phyloP scores from a whole-genome alignment of 371 early-diverging fungal genomes.

The Basidiobolus heterosporus region DNA sequence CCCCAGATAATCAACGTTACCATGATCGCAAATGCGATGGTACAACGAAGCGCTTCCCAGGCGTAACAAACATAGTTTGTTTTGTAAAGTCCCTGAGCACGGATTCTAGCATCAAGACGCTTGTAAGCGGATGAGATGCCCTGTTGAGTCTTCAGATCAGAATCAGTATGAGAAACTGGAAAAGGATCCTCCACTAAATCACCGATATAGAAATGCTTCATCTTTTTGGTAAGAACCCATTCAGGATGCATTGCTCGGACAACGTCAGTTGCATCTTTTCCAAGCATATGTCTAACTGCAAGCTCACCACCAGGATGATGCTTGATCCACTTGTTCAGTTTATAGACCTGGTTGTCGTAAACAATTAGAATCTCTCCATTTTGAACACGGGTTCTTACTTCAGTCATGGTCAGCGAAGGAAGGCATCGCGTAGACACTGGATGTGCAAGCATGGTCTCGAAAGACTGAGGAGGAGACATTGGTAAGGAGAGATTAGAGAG shows the following conservation, averaged over 20 bases:
- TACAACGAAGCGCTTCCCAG: slow-evolving; percentile 51
- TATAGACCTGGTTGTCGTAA: slow-evolving; percentile 66
- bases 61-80: slow-evolving; percentile 63
- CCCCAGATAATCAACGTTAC: slow-evolving; percentile 49
- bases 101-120: slow-evolving; percentile 9
- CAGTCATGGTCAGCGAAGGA: too few species aligned
- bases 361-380: slow-evolving; percentile 54
- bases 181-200: slow-evolving; percentile 22
- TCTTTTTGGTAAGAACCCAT: slow-evolving; percentile 48
- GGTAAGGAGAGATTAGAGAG: too few species aligned
- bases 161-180: not conserved
- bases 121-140: not conserved
- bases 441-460: too few species aligned
- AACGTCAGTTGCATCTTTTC: slow-evolving; percentile 84
- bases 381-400: not conserved
- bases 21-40: slow-evolving; percentile 31
- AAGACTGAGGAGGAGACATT: too few species aligned
- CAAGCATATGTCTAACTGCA: slow-evolving; percentile 65
- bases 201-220: slow-evolving; percentile 60
- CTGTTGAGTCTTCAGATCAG: slow-evolving; percentile 8
- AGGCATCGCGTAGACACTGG: too few species aligned
- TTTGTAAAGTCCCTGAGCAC: slow-evolving; percentile 15
- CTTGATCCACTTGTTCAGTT: slow-evolving; percentile 60
- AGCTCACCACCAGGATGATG: slow-evolving; percentile 86
- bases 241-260: slow-evolving; percentile 76